phyloP scores from a whole-genome alignment of 2,329 filamentous ascomycete genomes.

The Cladophialophora psammophila region DNA sequence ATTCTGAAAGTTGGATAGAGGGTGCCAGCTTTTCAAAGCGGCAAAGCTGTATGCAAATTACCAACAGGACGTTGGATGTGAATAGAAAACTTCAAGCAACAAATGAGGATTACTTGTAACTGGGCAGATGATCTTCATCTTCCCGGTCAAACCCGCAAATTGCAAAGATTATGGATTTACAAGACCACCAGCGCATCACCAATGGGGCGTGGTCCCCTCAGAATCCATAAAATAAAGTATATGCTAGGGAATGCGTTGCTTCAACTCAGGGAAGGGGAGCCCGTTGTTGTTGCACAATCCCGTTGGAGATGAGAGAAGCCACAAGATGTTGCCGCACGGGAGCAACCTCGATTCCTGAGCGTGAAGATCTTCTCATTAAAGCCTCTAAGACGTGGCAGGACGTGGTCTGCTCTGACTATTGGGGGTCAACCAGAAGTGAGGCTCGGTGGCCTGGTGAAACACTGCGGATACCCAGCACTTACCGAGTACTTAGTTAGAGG shows the following conservation, averaged over 20 bases:
- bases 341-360: slow-evolving; percentile 15
- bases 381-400: background rate
- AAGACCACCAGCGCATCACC: background rate
- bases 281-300: background rate
- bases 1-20: slow-evolving; percentile 19
- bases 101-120: slow-evolving; percentile 20
- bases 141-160: background rate
- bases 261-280: too few species aligned
- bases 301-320: slow-evolving; percentile 4
- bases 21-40: slow-evolving; percentile 26
- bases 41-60: slow-evolving; percentile 26
- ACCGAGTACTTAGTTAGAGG: too few species aligned
- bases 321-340: slow-evolving; percentile 25
- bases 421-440: slow-evolving; percentile 18
- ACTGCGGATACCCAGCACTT: too few species aligned
- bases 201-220: background rate
- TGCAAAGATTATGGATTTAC: background rate
- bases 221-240: background rate
- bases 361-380: slow-evolving; percentile 18
- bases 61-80: slow-evolving; percentile 30
- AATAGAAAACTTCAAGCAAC: slow-evolving; percentile 33
- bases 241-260: background rate
- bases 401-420: background rate
- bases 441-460: slow-evolving; percentile 28
- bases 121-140: background rate